Evolutionary conservation across 345 rosid genomes (phyloP).

Genomic region (Crucihimalaya himalaica): DNA sequence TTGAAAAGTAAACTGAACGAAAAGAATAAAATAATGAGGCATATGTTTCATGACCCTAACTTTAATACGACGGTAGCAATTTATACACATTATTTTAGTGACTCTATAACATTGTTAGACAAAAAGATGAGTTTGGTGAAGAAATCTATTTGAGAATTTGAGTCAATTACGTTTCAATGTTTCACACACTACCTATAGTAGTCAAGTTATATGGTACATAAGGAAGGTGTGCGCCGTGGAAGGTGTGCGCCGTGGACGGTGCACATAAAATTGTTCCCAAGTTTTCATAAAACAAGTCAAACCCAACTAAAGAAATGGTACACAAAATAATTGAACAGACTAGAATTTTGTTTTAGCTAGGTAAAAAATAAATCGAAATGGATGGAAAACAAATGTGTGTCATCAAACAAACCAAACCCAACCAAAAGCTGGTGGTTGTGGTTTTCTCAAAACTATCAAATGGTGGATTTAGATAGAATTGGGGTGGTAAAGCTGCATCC

Average conservation of each 20-base stretch:
- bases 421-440: too few relatives aligned
- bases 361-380: too few relatives aligned
- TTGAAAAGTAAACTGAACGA: not conserved
- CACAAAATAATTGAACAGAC: not conserved
- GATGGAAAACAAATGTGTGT: too few relatives aligned
- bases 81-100: conserved; percentile 25
- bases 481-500: too few relatives aligned
- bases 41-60: conserved; percentile 25
- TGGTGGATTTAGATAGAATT: too few relatives aligned
- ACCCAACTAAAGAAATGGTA: not conserved
- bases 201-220: not conserved
- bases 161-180: conserved; percentile 20
- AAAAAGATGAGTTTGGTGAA: not conserved
- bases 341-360: too few relatives aligned
- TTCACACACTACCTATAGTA: not conserved
- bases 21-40: conserved; percentile 10
- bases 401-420: too few relatives aligned
- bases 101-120: conserved; percentile 6
- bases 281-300: not conserved
- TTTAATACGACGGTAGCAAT: not conserved
- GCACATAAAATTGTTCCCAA: not conserved
- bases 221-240: not conserved
- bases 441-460: too few relatives aligned
- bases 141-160: conserved; percentile 9
- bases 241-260: not conserved